Evolutionary conservation across 1,139 yeast species (phyloP).

Genomic region (Sugiyamaella neomexicana): DNA sequence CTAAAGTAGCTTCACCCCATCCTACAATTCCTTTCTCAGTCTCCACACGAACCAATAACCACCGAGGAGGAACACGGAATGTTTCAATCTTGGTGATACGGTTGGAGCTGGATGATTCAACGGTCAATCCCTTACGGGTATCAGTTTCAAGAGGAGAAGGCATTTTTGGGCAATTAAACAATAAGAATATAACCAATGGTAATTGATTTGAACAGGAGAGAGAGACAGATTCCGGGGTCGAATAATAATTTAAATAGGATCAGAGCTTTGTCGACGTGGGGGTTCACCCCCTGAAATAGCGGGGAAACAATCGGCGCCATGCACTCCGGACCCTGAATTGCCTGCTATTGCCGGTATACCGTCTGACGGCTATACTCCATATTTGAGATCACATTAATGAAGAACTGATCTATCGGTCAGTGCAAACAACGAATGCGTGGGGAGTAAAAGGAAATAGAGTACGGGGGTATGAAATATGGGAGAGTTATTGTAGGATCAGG

Average conservation of each 20-base stretch:
- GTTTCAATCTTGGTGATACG: constrained; percentile 35
- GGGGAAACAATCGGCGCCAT: background rate
- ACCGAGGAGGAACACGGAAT: constrained; percentile 38
- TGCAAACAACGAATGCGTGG: too few relatives aligned
- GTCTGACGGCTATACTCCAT: background rate
- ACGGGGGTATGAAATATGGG: too few relatives aligned
- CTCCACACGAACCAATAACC: constrained; percentile 37
- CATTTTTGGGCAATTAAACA: too few relatives aligned
- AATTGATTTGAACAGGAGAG: background rate
- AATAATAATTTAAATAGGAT: background rate
- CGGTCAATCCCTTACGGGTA: constrained; percentile 23
- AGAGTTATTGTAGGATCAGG: too few relatives aligned
- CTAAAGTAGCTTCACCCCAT: constrained; percentile 39
- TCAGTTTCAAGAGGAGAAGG: constrained; percentile 26
- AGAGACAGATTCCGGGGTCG: background rate
- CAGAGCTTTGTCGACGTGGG: background rate
- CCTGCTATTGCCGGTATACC: constrained; percentile 1
- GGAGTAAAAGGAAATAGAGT: too few relatives aligned
- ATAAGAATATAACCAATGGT: too few relatives aligned
- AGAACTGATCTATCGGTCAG: too few relatives aligned
- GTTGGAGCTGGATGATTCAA: constrained; percentile 13
- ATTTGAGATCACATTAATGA: too few relatives aligned
- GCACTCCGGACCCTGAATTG: constrained; percentile 1
- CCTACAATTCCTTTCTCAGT: constrained; percentile 37
- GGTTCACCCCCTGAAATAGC: constrained; percentile 10